Conservation (phyloP, 305 asterid species). For the Ajuga reptans region DNA sequence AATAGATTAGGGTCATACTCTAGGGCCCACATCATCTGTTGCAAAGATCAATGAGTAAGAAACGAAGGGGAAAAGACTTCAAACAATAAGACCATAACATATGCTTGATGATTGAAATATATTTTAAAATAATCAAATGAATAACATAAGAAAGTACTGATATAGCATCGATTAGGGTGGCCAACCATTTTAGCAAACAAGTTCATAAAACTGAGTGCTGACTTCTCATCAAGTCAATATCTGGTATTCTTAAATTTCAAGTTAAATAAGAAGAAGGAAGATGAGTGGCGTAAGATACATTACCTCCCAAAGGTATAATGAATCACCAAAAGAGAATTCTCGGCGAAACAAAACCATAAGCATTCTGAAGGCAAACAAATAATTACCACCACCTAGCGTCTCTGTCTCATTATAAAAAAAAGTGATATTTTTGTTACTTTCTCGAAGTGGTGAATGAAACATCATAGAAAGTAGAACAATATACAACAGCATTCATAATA, state of each 20-base stretch:
- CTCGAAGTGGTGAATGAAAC: conserved; percentile 2
- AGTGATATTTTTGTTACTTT: conserved; percentile 22
- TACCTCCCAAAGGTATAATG: conserved; percentile 98
- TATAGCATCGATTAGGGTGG: background rate
- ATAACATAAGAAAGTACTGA: background rate
- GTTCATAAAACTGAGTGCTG: background rate
- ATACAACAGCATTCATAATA: background rate
- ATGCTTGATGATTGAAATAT: background rate
- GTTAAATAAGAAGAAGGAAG: background rate
- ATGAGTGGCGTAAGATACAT: conserved; percentile 11
- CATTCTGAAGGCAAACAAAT: conserved; percentile 92
- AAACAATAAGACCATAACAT: background rate
- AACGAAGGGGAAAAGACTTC: background rate
- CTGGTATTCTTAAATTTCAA: background rate
- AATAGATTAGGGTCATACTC: conserved; percentile 81
- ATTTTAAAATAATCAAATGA: background rate
- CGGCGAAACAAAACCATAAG: conserved; percentile 97
- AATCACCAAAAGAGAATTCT: conserved; percentile 90
- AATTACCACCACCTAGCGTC: conserved; percentile 86
- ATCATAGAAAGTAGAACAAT: background rate
- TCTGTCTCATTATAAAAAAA: conserved; percentile 39
- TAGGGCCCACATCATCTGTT: conserved; percentile 99
- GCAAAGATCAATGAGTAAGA: conserved; percentile 13
- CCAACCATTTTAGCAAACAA: background rate
- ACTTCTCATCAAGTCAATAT: background rate